Evolutionary conservation across 2,329 filamentous ascomycete genomes (phyloP).

Genomic region (Fusarium sp.): DNA sequence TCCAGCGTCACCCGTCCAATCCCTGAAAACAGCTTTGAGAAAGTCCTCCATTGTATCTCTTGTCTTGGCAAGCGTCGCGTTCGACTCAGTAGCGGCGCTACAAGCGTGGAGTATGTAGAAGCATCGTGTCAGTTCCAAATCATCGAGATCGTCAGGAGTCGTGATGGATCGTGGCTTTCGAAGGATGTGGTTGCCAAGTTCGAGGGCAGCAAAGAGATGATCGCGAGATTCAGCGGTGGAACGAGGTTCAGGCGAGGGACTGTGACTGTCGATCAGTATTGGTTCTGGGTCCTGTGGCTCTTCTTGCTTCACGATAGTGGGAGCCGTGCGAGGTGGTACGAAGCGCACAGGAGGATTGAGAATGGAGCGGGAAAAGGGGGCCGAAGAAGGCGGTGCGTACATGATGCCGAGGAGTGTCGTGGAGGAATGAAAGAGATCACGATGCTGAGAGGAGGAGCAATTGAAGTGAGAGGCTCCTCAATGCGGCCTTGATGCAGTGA

Average conservation of each 20-base stretch:
- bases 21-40: constrained; percentile 48
- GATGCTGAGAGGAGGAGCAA: rapidly evolving
- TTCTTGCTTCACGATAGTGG: neutral
- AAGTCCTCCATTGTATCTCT: constrained; percentile 51
- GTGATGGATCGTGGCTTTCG: constrained; percentile 36
- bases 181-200: constrained; percentile 34
- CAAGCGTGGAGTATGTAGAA: constrained; percentile 53
- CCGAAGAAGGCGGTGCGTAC: neutral
- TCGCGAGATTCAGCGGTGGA: constrained; percentile 36
- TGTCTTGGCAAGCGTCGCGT: constrained; percentile 42
- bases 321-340: neutral
- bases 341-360: constrained; percentile 9
- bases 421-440: neutral
- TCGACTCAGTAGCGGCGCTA: constrained; percentile 43
- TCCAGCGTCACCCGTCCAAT: constrained; percentile 38
- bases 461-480: rapidly evolving
- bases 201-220: constrained; percentile 45
- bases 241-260: constrained; percentile 24
- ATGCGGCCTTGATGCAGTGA: neutral
- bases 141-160: constrained; percentile 45
- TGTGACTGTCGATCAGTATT: constrained; percentile 30
- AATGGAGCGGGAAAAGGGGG: neutral
- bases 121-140: constrained; percentile 46
- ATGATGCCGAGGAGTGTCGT: neutral
- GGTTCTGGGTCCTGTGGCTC: neutral